phyloP scores from a whole-genome alignment of 306 rosid species.

The Quercus aquifolioides region DNA sequence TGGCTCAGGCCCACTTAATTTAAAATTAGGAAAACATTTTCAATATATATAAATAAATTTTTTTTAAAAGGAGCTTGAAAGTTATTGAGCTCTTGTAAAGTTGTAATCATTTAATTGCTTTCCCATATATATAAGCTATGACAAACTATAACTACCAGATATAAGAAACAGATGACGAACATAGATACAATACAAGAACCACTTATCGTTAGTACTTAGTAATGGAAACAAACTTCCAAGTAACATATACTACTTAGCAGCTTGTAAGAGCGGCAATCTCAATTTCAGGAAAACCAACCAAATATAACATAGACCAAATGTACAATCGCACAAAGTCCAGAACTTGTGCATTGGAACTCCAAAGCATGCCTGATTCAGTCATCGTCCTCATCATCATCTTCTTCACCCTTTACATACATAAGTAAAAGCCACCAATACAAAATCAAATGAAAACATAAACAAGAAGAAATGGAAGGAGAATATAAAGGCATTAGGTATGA shows the following conservation, averaged over 20 bases:
- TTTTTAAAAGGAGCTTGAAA: no score
- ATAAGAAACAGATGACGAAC: neutral
- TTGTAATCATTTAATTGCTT: neutral
- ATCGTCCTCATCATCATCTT: constrained; percentile 11
- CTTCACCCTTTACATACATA: constrained; percentile 22
- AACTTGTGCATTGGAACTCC: neutral
- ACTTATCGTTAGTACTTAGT: neutral
- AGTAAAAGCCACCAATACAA: neutral
- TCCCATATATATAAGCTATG: neutral
- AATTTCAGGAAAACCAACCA: neutral
- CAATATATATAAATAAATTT: no score
- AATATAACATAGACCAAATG: neutral
- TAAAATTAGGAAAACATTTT: no score
- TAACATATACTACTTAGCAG: neutral
- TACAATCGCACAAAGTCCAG: neutral
- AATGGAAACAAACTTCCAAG: neutral
- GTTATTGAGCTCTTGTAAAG: no score
- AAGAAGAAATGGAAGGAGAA: neutral
- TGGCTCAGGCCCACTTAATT: no score
- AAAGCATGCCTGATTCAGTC: constrained; percentile 20
- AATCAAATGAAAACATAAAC: neutral
- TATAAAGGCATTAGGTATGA: neutral
- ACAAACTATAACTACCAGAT: neutral
- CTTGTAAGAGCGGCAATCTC: neutral
- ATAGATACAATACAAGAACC: neutral